Percentiles rank a stretch among this genome's conserved stretches.
Evolutionary conservation across 768 basidiomycete genomes (phyloP).

Genomic region (Termitomyces sp.): DNA sequence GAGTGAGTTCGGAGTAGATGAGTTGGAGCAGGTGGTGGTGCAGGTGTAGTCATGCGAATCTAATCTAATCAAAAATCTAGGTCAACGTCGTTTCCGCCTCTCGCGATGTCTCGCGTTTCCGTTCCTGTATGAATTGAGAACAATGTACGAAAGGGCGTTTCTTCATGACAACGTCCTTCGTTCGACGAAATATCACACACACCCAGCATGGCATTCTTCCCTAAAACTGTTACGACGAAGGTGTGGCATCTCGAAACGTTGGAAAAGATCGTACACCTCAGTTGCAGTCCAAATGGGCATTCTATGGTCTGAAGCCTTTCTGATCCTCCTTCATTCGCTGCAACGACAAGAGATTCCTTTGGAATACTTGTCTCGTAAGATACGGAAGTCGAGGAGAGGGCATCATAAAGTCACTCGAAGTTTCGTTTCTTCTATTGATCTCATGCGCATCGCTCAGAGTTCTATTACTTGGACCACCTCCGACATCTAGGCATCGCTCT

Average conservation of each 20-base stretch:
- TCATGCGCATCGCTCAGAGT: neutral
- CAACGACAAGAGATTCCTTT: too few species aligned
- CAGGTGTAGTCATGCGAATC: neutral
- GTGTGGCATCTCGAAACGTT: too few species aligned
- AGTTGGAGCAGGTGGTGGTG: slow-evolving; percentile 42
- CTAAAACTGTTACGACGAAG: too few species aligned
- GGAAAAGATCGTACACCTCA: neutral
- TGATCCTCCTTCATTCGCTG: too few species aligned
- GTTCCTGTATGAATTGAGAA: too few species aligned
- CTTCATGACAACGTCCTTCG: neutral
- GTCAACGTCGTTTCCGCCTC: too few species aligned
- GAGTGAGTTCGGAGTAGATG: slow-evolving; percentile 75
- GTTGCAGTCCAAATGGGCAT: neutral
- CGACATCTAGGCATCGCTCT: neutral
- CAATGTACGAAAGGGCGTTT: too few species aligned
- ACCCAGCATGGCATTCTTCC: neutral
- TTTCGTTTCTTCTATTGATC: neutral
- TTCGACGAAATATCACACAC: neutral
- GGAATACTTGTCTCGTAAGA: too few species aligned
- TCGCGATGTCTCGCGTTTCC: too few species aligned
- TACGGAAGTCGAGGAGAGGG: neutral
- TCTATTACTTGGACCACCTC: neutral
- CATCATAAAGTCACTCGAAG: neutral
- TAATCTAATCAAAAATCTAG: neutral
- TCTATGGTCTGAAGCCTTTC: too few species aligned